A percentile compares a stretch with the other conserved stretches of the same genome.
Conservation (phyloP, 768 basidiomycete species). For the Psilocybe cyanescens region DNA sequence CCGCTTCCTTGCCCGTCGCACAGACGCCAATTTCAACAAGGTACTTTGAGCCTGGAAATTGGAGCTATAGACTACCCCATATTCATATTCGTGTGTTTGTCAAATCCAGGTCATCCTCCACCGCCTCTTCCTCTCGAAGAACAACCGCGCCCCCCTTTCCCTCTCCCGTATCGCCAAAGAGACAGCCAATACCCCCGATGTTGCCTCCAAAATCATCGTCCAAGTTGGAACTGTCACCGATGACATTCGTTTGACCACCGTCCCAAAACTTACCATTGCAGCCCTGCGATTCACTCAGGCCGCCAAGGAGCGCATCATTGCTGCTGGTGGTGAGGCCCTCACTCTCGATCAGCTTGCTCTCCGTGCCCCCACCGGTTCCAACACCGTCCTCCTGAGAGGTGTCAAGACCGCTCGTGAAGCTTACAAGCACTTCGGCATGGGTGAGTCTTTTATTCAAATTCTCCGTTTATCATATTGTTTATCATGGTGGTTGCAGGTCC, state of each 20-base stretch:
- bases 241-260: conserved; percentile 82
- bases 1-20: conserved; percentile 97
- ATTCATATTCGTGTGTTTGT: conserved; percentile 3
- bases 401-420: conserved; percentile 94
- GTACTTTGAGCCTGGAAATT: conserved; percentile 36
- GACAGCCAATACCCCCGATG: conserved; percentile 66
- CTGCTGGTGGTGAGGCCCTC: conserved; percentile 92
- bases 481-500: conserved; percentile 53
- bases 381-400: conserved; percentile 93
- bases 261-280: conserved; percentile 92
- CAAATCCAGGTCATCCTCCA: conserved; percentile 81
- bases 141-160: conserved; percentile 96
- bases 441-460: conserved; percentile 33
- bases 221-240: conserved; percentile 93
- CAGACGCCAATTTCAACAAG: conserved; percentile 96
- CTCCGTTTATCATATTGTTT: not conserved
- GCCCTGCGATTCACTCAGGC: conserved; percentile 94
- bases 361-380: conserved; percentile 91
- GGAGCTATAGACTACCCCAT: not conserved
- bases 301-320: conserved; percentile 93
- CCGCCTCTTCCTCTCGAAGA: conserved; percentile 95
- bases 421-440: conserved; percentile 98
- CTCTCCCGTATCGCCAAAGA: conserved; percentile 91
- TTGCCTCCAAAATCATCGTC: conserved; percentile 84
- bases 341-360: conserved; percentile 97